Conservation (phyloP, 2,329 filamentous ascomycete species). For the Alternaria ventricosa region DNA sequence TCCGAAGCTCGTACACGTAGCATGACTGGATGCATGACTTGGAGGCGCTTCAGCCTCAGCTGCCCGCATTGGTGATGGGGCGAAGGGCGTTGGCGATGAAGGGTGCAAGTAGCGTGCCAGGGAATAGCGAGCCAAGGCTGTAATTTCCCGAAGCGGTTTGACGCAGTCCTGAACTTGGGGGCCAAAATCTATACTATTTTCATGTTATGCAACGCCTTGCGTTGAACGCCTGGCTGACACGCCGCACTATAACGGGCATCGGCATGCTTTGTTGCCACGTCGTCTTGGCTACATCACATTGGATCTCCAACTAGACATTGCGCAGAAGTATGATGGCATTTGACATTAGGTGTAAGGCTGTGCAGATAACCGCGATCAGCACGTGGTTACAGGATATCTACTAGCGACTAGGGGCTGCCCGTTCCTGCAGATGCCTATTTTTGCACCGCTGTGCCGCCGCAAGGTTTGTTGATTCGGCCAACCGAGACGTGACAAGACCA, state of each 20-base stretch:
- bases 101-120: conserved; percentile 20
- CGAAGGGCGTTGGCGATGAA: conserved; percentile 1
- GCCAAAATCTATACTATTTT: conserved; percentile 6
- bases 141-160: conserved; percentile 16
- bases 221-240: not conserved
- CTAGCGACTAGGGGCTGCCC: conserved; percentile 9
- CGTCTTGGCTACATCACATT: not conserved
- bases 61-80: conserved; percentile 1
- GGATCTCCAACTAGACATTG: not conserved
- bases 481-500: not conserved
- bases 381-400: conserved; percentile 1
- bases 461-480: not conserved
- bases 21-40: not conserved
- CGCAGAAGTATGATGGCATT: not conserved
- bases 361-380: conserved; percentile 22
- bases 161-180: conserved; percentile 10
- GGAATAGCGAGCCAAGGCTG: conserved; percentile 31
- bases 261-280: not conserved
- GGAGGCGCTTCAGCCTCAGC: conserved; percentile 21
- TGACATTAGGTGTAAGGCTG: conserved; percentile 16
- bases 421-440: conserved; percentile 11
- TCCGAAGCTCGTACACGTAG: conserved; percentile 1
- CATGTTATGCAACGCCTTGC: not conserved
- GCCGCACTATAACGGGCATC: not conserved
- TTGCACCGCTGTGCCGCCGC: conserved; percentile 4